Evolutionary conservation across 2,329 filamentous ascomycete genomes (phyloP).

Genomic region (Dissoconium aciculare): DNA sequence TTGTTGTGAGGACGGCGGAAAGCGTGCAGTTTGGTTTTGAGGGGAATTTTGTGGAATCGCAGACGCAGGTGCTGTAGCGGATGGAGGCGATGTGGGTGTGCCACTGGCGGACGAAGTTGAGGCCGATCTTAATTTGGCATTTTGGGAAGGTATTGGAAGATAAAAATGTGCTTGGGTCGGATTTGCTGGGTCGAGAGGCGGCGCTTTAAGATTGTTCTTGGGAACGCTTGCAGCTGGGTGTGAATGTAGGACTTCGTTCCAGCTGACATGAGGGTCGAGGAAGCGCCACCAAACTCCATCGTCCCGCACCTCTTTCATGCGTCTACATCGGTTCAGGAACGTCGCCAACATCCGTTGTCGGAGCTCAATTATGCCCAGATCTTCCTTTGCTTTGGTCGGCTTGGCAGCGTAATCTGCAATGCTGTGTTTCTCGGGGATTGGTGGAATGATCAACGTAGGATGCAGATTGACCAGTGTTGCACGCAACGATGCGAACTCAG

Average conservation of each 20-base stretch:
- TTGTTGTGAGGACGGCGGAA: constrained; percentile 62
- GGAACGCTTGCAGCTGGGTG: constrained; percentile 82
- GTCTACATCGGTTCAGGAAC: constrained; percentile 82
- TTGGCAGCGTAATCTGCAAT: constrained; percentile 98
- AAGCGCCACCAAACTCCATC: constrained; percentile 98
- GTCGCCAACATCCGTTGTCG: constrained; percentile 94
- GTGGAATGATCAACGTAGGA: constrained; percentile 86
- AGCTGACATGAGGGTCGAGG: constrained; percentile 93
- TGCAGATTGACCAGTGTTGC: constrained; percentile 82
- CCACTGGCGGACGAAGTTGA: constrained; percentile 34
- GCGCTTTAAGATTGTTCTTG: constrained; percentile 85
- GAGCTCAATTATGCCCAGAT: constrained; percentile 89
- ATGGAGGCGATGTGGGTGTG: constrained; percentile 41
- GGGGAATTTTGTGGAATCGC: constrained; percentile 42
- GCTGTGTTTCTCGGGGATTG: constrained; percentile 96
- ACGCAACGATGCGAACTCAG: constrained; percentile 84
- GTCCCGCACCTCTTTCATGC: constrained; percentile 80
- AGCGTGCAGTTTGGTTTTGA: constrained; percentile 56
- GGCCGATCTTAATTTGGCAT: constrained; percentile 62
- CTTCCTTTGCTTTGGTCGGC: constrained; percentile 94
- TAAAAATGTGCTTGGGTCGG: constrained; percentile 74
- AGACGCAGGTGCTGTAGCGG: constrained; percentile 35
- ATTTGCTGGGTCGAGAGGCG: constrained; percentile 89
- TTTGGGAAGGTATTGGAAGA: constrained; percentile 70
- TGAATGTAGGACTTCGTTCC: constrained; percentile 86